Evolutionary conservation across 495 filamentous ascomycete genomes (phyloP).

Genomic region (Bacidia gigantensis): DNA sequence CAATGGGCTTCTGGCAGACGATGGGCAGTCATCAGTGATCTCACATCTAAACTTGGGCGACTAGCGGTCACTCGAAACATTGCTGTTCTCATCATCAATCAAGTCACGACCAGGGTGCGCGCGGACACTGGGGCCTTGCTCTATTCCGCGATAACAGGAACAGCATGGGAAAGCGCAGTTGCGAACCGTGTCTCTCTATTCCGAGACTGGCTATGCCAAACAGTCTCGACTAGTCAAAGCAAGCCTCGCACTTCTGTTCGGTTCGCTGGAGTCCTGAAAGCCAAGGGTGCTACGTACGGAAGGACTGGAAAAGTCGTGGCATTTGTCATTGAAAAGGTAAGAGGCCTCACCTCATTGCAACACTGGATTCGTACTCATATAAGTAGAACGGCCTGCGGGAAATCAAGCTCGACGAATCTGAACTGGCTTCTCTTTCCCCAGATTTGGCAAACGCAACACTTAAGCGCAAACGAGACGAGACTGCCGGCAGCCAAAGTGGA

Average conservation of each 20-base stretch:
- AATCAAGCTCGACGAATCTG: slow-evolving; percentile 4
- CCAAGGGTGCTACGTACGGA: slow-evolving; percentile 24
- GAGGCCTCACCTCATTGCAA: not conserved
- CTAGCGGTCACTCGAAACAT: slow-evolving; percentile 55
- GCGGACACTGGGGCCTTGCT: slow-evolving; percentile 48
- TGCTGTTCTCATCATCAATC: slow-evolving; percentile 55
- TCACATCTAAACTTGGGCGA: slow-evolving; percentile 44
- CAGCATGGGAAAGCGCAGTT: slow-evolving; percentile 56
- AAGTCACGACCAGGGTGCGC: slow-evolving; percentile 56
- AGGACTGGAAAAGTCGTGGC: slow-evolving; percentile 26
- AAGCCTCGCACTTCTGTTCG: slow-evolving; percentile 15
- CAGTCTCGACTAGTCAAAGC: slow-evolving; percentile 3
- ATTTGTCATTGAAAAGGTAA: slow-evolving; percentile 30
- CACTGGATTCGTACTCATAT: slow-evolving; percentile 4
- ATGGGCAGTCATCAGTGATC: slow-evolving; percentile 45
- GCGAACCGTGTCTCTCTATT: slow-evolving; percentile 57
- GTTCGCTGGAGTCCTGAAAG: slow-evolving; percentile 35
- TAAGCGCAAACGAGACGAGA: slow-evolving; percentile 39
- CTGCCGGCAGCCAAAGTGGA: slow-evolving; percentile 38
- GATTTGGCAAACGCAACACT: not conserved
- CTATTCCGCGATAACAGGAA: slow-evolving; percentile 51
- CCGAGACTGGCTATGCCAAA: slow-evolving; percentile 39
- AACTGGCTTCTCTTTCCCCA: not conserved
- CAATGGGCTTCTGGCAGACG: slow-evolving; percentile 47
- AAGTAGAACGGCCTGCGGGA: slow-evolving; percentile 24